These are phyloP conservation scores for Trifolium dubium DNA, from an alignment of 306 rosid genomes.

Conservation along the genomic window DNA sequence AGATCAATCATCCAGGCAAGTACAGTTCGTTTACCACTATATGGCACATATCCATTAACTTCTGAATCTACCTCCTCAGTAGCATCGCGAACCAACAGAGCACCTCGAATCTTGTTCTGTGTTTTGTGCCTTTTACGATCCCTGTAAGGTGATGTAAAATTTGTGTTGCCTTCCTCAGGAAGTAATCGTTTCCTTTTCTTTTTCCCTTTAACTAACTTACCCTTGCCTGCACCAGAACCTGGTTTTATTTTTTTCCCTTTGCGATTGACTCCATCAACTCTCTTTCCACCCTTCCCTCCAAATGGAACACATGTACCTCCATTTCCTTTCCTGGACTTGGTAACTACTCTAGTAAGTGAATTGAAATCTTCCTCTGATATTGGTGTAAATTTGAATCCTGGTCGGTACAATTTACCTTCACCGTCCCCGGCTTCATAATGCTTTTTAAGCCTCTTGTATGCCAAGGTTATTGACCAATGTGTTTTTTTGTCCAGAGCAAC, in stretches of 20 bases:
- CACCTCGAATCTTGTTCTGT: constrained; percentile 59
- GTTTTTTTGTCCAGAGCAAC: constrained; percentile 74
- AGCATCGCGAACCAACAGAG: constrained; percentile 72
- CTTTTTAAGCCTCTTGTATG: constrained; percentile 68
- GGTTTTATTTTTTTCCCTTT: constrained; percentile 49
- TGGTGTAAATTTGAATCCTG: constrained; percentile 75
- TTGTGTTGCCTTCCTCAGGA: constrained; percentile 41
- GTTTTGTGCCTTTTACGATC: constrained; percentile 58
- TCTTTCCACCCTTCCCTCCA: constrained; percentile 40
- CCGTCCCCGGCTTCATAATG: constrained; percentile 70
- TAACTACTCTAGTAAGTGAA: constrained; percentile 56
- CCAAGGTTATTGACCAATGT: constrained; percentile 96
- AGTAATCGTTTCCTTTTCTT: constrained; percentile 49
- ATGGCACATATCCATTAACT: constrained; percentile 72
- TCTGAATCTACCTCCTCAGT: constrained; percentile 65
- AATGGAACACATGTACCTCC: constrained; percentile 35
- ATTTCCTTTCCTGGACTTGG: constrained; percentile 38
- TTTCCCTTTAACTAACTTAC: constrained; percentile 52
- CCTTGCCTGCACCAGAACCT: constrained; percentile 40
- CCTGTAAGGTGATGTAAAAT: constrained; percentile 41
- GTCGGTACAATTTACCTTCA: constrained; percentile 52
- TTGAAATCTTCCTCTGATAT: constrained; percentile 70
- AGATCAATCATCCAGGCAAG: constrained; percentile 90
- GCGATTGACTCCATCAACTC: constrained; percentile 35
- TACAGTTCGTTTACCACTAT: constrained; percentile 80